Evolutionary conservation across 139 green algal species (phyloP).

Genomic region (Mesotaenium endlicherianum): DNA sequence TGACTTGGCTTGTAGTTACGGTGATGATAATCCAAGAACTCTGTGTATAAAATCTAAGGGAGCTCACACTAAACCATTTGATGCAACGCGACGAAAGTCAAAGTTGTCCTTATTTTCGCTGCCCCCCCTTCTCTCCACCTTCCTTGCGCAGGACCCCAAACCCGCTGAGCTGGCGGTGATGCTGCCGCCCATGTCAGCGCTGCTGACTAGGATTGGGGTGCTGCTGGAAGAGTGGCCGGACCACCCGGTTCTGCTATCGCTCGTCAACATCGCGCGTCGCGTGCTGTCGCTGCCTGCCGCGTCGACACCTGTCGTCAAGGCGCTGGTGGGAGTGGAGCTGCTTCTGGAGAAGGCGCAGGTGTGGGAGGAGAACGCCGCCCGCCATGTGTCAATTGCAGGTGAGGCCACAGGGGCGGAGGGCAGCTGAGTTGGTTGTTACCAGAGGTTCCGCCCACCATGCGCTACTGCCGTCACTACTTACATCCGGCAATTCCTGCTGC

Average conservation of each 20-base stretch:
- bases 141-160: background rate
- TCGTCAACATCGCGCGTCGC: constrained; percentile 75
- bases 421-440: constrained; percentile 66
- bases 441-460: background rate
- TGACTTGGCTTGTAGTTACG: too few species aligned
- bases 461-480: background rate
- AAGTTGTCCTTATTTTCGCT: background rate
- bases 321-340: constrained; percentile 90
- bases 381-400: constrained; percentile 72
- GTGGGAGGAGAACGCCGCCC: constrained; percentile 92
- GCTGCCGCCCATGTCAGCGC: constrained; percentile 60
- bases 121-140: background rate
- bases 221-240: constrained; percentile 92
- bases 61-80: too few species aligned
- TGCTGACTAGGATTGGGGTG: constrained; percentile 61
- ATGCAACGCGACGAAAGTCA: background rate
- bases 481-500: background rate
- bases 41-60: too few species aligned
- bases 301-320: constrained; percentile 7
- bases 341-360: constrained; percentile 78
- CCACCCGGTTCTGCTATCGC: constrained; percentile 82
- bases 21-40: too few species aligned
- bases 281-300: constrained; percentile 60
- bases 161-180: constrained; percentile 76
- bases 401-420: constrained; percentile 71